Base-by-base conservation (phyloP, 139 green algal species). In the Deuterostichococcus epilithicus region DNA sequence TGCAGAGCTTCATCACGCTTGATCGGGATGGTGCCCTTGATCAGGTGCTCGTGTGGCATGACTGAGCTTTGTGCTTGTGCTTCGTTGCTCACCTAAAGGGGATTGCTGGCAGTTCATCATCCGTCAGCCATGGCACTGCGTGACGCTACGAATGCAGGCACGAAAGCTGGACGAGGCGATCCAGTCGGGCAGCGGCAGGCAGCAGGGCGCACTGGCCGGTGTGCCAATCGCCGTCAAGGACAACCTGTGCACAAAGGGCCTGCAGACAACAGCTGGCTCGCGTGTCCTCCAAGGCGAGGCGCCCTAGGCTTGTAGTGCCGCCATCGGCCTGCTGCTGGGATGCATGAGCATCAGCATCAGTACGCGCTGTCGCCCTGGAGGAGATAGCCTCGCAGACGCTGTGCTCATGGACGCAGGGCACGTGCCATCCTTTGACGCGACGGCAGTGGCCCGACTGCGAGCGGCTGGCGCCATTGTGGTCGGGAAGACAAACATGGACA, bases 401-500 rank as follows among this genome's bases (percentile, higher is more conserved):
- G 30, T n/a, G 32, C 30, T 69, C 47, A 3, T 28, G 33, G 22
- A 18, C 75, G 25, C 75, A 80, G 80, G 82, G 60, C 94, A 95
- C 68, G 37, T 84, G 45, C 90, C 93, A 0, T 76, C 88, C 15
- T 94, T 89, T 60, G 89, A 97, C 70, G 93, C 93, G 0, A 95
- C 91, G 10, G 82, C 83, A 2, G 90, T 95, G 13, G 82, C 83
- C 0, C 84, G 85, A 28, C 75, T 99, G 72, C 72, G 75, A 1
- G 74, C 70, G 10, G 93, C 90, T 35, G 96, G 95, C 0, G 93
- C 91, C 2, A 76, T 99, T 28, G 66, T 98, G 25, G 33, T 99
- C 35, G 96, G 96, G 35, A 99, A 99, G 83, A 97, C 92, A 23
- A 99, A 99, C 88, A 89, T 96, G 86, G 96, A 99, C 69, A 94